A percentile compares a stretch with the other conserved stretches of the same genome.
These are phyloP conservation scores for Penicillium olsonii DNA, from an alignment of 2,329 filamentous ascomycete species.

Conservation along the genomic window DNA sequence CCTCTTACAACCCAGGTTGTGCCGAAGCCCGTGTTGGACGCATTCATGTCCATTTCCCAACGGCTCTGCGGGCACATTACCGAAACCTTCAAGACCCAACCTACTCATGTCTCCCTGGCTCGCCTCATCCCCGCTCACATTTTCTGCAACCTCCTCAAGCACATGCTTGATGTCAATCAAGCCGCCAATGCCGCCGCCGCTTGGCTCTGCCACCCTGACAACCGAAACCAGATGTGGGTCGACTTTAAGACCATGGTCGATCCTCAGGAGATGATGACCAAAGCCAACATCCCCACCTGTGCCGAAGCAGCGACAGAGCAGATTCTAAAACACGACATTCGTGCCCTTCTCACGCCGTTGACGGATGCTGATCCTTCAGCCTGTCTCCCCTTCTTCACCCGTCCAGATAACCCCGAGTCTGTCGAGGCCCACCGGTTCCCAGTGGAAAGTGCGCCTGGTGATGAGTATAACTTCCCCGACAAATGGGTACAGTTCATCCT, in stretches of 20 bases:
- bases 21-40: conserved; percentile 82
- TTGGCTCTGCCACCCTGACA: conserved; percentile 84
- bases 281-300: conserved; percentile 43
- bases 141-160: conserved; percentile 82
- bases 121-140: conserved; percentile 86
- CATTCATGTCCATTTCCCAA: conserved; percentile 82
- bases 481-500: conserved; percentile 50
- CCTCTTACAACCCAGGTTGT: conserved; percentile 89
- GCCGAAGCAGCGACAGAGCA: conserved; percentile 37
- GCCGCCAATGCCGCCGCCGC: conserved; percentile 93
- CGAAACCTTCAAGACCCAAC: conserved; percentile 81
- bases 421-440: conserved; percentile 35
- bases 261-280: conserved; percentile 43
- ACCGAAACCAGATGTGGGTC: conserved; percentile 91
- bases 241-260: conserved; percentile 63
- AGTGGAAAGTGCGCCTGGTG: conserved; percentile 37
- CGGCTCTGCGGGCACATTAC: conserved; percentile 78
- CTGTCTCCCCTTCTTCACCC: conserved; percentile 36
- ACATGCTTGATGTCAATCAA: conserved; percentile 86
- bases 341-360: conserved; percentile 45
- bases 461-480: conserved; percentile 51
- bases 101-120: conserved; percentile 79
- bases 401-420: conserved; percentile 35
- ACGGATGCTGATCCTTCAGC: conserved; percentile 32
- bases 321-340: conserved; percentile 48